Evolutionary conservation across 768 basidiomycete species (phyloP), one percentile per base, ranked within the genome.

Genomic region (Holtermannia corniformis): DNA sequence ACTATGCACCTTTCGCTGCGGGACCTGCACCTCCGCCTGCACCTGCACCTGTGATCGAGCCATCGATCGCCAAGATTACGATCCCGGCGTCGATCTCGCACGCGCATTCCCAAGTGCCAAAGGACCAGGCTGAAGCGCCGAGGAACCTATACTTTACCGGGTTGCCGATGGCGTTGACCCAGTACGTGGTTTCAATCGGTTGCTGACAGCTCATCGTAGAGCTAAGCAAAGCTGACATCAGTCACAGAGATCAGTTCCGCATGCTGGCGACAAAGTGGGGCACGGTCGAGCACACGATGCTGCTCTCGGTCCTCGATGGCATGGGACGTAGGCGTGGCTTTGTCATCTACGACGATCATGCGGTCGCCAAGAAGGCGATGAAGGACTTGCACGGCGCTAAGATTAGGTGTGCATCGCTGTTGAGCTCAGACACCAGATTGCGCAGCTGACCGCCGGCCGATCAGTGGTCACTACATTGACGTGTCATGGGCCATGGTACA

Each of bases 401-500:
- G 32, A 37, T 37, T 37, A 37, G 32, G 32, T 37, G 32, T 7
- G 32, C 16, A 7, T 37, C 16, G 32, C 7, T 16, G 32, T 7
- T 68, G 43, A 57, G 66, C 55, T 13, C 11, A 46, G 37, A 1
- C 12, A 23, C 21, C n/a, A 16, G 25, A 44, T 46, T 24, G 27
- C 24, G 40, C n/a, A 12, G 1, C 24, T 24, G 21, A 22, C n/a
- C n/a, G n/a, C 40, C 42, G 49, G 50, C 51, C 21, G 16, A 14
- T 44, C 41, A 68, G 66, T 16, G 64, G 64, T 16, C 54, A 44
- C 49, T 50, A 49, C 41, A 58, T 68, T 10, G 66, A 68, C 27
- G 52, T 68, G 12, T 65, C 66, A 7, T 68, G 66, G 66, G 61
- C 66, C 2, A 47, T 68, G 26, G 57, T 60, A 12, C 66, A 68